A percentile compares a stretch with the other conserved stretches of the same genome.
Evolutionary conservation across 1,284 basidiomycete genomes (phyloP).

Genomic region (Rhodotorula sp.): DNA sequence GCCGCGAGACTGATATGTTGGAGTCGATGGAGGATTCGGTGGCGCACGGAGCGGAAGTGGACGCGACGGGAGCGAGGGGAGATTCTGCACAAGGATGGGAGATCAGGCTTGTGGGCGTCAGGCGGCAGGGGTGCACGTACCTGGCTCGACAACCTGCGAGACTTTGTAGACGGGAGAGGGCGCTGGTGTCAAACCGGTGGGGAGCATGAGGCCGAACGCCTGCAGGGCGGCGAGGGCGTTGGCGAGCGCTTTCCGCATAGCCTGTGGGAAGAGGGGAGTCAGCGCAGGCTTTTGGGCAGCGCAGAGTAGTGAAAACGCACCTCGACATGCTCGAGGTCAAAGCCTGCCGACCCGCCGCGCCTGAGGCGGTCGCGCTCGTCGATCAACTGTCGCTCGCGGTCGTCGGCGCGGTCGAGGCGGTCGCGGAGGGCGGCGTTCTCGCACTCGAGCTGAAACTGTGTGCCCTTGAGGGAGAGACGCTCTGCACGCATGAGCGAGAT

Average conservation of each 20-base stretch:
- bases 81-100: not conserved
- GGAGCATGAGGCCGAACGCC: slow-evolving; percentile 22
- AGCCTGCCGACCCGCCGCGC: not conserved
- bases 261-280: not conserved
- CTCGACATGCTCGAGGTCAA: slow-evolving; percentile 30
- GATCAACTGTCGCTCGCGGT: slow-evolving; percentile 15
- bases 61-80: not conserved
- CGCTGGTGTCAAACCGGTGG: not conserved
- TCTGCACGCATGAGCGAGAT: slow-evolving; percentile 42
- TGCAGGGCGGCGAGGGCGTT: slow-evolving; percentile 26
- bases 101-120: not conserved
- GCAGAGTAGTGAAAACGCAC: slow-evolving; percentile 6
- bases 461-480: slow-evolving; percentile 38
- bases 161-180: not conserved
- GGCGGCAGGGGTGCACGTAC: not conserved
- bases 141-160: not conserved
- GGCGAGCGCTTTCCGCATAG: slow-evolving; percentile 22
- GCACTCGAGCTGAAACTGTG: slow-evolving; percentile 37
- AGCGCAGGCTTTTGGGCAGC: not conserved
- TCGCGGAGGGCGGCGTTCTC: slow-evolving; percentile 30
- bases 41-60: not conserved
- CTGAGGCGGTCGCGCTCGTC: slow-evolving; percentile 22
- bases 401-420: slow-evolving; percentile 21
- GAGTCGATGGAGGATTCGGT: not conserved
- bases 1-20: not conserved